Percentiles rank a stretch among this genome's conserved stretches.
These are phyloP conservation scores for Saccharomyces hybrid DNA, from an alignment of 1,139 yeast species.

Conservation along the genomic window DNA sequence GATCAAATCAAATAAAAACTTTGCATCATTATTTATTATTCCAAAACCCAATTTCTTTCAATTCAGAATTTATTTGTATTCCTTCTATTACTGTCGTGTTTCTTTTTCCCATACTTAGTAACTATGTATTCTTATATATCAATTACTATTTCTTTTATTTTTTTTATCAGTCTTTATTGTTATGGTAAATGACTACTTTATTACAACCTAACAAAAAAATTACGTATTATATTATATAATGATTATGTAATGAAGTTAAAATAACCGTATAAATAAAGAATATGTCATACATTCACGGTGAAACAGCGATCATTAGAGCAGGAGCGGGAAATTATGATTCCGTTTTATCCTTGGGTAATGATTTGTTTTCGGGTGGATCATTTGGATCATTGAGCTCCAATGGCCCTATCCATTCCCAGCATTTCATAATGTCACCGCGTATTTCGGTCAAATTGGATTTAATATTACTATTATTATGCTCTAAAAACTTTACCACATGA, in stretches of 20 bases:
- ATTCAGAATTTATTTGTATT: background rate
- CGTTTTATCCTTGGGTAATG: background rate
- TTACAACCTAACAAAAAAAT: background rate
- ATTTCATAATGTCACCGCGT: constrained; percentile 80
- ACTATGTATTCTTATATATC: background rate
- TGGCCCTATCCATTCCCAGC: constrained; percentile 79
- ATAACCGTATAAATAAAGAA: background rate
- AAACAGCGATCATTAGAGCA: background rate
- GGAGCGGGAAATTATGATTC: background rate
- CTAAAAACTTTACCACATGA: constrained; percentile 51
- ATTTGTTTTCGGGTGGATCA: background rate
- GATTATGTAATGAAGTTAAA: background rate
- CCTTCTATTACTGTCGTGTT: background rate
- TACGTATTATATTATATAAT: background rate
- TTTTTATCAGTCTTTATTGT: background rate
- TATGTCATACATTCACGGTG: background rate
- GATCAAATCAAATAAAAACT: background rate
- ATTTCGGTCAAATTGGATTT: constrained; percentile 43
- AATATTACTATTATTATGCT: constrained; percentile 41
- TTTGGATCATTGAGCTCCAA: constrained; percentile 2
- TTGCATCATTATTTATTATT: background rate
- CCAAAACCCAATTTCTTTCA: background rate
- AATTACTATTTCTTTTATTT: background rate
- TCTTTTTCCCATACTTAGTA: background rate
- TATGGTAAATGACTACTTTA: background rate